phyloP scores from a whole-genome alignment of 352 stramenopile species.

The Globisporangium solare region DNA sequence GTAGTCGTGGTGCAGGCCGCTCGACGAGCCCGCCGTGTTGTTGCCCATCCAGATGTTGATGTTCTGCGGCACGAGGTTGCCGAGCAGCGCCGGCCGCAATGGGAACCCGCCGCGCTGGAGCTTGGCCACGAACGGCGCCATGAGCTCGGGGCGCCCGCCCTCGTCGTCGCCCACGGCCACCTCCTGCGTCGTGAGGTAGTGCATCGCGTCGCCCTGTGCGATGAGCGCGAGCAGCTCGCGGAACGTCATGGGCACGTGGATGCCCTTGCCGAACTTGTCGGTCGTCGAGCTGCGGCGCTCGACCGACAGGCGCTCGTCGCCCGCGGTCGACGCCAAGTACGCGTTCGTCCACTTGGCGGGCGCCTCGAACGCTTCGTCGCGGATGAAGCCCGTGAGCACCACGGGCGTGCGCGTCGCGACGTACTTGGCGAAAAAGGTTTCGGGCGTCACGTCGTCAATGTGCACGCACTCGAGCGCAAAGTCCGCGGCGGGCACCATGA shows the following conservation, averaged over 20 bases:
- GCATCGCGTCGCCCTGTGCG: constrained; percentile 56
- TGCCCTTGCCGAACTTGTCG: constrained; percentile 85
- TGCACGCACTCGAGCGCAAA: constrained; percentile 51
- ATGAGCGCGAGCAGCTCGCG: constrained; percentile 70
- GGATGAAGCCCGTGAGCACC: constrained; percentile 62
- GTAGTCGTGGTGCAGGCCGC: constrained; percentile 97
- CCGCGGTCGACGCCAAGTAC: constrained; percentile 57
- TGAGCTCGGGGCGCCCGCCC: constrained; percentile 67
- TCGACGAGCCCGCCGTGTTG: constrained; percentile 74
- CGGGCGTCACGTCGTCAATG: constrained; percentile 43
- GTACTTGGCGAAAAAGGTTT: constrained; percentile 77
- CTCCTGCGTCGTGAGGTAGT: constrained; percentile 91
- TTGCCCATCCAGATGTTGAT: constrained; percentile 98
- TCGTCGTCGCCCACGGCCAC: constrained; percentile 64
- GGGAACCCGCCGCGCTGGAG: constrained; percentile 75
- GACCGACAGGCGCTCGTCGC: constrained; percentile 67
- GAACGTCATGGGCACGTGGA: constrained; percentile 84
- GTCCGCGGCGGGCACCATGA: constrained; percentile 32
- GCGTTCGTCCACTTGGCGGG: constrained; percentile 72
- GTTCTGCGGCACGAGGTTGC: constrained; percentile 90
- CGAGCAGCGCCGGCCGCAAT: constrained; percentile 77
- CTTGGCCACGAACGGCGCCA: constrained; percentile 77
- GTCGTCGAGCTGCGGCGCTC: constrained; percentile 58
- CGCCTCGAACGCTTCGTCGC: constrained; percentile 45
- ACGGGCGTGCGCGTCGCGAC: constrained; percentile 77